These are phyloP conservation scores for Talaromyces albobiverticillius DNA, from an alignment of 2,329 filamentous ascomycete genomes.

Conservation along the genomic window DNA sequence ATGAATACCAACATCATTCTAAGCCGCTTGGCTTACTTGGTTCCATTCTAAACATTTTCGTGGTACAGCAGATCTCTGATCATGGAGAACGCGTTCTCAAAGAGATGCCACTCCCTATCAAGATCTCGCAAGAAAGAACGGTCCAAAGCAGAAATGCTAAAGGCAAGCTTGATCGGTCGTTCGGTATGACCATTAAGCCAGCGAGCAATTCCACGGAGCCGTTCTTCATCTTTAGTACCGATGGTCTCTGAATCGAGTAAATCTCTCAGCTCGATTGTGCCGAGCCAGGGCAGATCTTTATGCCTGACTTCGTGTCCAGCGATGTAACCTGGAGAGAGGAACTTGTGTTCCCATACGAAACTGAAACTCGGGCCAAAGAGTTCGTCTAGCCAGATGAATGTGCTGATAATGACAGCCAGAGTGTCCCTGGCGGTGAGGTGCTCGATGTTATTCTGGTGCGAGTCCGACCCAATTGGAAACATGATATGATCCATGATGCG, in stretches of 20 bases:
- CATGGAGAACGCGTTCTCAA: neutral
- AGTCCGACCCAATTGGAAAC: neutral
- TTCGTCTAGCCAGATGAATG: slow-evolving; percentile 8
- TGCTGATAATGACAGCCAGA: neutral
- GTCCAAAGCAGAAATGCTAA: neutral
- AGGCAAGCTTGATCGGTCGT: slow-evolving; percentile 3
- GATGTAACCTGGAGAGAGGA: neutral
- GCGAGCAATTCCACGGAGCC: neutral
- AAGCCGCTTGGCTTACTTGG: too few species aligned
- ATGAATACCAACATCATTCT: too few species aligned
- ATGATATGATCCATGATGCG: slow-evolving; percentile 3
- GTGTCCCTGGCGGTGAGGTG: neutral
- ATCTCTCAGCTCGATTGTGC: neutral
- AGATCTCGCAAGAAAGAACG: slow-evolving; percentile 2
- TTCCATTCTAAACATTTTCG: too few species aligned
- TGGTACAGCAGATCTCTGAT: neutral
- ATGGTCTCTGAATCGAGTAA: neutral
- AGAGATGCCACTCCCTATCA: slow-evolving; percentile 3
- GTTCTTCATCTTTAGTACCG: neutral
- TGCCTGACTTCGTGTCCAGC: neutral
- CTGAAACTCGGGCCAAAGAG: neutral
- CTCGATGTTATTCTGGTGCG: neutral
- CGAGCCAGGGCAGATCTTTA: slow-evolving; percentile 2
- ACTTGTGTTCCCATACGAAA: neutral
- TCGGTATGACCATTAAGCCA: neutral